A percentile compares a stretch with the other conserved stretches of the same genome.
Evolutionary conservation across 2,329 filamentous ascomycete genomes (phyloP).

Genomic region (Triangularia setosa): DNA sequence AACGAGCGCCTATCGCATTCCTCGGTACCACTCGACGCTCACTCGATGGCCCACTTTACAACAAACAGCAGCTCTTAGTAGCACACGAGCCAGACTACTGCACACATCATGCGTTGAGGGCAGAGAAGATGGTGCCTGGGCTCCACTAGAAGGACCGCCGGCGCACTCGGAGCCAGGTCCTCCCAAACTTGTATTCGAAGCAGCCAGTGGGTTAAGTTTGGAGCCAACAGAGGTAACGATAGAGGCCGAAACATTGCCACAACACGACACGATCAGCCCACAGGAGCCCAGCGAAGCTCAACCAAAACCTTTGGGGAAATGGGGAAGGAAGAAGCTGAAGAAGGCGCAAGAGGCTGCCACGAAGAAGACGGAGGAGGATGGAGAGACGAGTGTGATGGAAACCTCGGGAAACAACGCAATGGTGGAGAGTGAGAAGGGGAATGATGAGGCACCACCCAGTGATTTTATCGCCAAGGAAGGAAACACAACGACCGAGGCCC

Average conservation of each 20-base stretch:
- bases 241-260: not conserved
- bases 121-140: not conserved
- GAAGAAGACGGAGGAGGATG: not conserved
- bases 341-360: not conserved
- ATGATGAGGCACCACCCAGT: not conserved
- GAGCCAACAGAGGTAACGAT: not conserved
- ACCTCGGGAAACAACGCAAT: not conserved
- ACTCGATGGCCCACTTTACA: not conserved
- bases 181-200: not conserved
- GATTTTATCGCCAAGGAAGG: not conserved
- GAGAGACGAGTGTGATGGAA: not conserved
- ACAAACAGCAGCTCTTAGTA: not conserved
- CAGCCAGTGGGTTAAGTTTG: not conserved
- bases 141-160: not conserved
- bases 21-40: not conserved
- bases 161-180: not conserved
- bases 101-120: conserved; percentile 16
- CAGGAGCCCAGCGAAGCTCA: not conserved
- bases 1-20: conserved; percentile 6
- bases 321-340: not conserved
- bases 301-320: not conserved
- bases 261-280: not conserved
- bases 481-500: not conserved
- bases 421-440: not conserved
- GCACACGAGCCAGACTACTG: conserved; percentile 1